Conservation (phyloP, 306 rosid genomes). For the Oxytropis ochrocephala region DNA sequence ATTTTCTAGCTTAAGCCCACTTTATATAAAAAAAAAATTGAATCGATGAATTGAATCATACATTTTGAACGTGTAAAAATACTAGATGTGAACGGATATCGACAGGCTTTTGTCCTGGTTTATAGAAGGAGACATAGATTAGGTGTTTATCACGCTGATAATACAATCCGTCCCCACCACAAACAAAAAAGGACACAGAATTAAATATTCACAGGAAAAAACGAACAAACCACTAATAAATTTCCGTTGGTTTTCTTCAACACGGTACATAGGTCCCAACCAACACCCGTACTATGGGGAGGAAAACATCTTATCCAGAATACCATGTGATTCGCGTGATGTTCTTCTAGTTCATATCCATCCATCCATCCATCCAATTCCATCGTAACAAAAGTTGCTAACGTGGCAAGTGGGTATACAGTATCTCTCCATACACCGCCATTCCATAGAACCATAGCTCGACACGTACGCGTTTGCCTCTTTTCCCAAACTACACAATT, state of each 20-base stretch:
- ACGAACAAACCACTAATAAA: neutral
- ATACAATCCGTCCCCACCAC: neutral
- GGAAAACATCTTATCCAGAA: constrained; percentile 13
- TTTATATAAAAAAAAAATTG: no score
- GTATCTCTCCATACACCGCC: constrained; percentile 9
- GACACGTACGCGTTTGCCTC: constrained; percentile 25
- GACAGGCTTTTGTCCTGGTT: no score
- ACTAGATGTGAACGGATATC: no score
- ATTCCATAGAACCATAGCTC: neutral
- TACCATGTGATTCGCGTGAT: constrained; percentile 19
- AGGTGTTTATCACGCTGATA: neutral
- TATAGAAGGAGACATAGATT: neutral
- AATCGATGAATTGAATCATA: no score
- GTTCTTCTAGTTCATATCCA: no score
- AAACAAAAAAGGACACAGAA: neutral
- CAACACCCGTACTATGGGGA: neutral
- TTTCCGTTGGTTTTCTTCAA: no score
- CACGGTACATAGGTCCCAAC: neutral
- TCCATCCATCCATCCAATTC: no score
- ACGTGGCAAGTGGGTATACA: constrained; percentile 16
- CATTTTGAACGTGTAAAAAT: no score
- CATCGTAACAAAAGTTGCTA: neutral
- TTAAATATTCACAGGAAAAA: neutral
- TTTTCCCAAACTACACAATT: neutral
- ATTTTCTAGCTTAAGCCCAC: no score